Percentiles rank a stretch among this genome's conserved stretches.
These are phyloP conservation scores for Basidiobolus meristosporus DNA, from an alignment of 371 early-diverging fungal genomes.

Conservation along the genomic window DNA sequence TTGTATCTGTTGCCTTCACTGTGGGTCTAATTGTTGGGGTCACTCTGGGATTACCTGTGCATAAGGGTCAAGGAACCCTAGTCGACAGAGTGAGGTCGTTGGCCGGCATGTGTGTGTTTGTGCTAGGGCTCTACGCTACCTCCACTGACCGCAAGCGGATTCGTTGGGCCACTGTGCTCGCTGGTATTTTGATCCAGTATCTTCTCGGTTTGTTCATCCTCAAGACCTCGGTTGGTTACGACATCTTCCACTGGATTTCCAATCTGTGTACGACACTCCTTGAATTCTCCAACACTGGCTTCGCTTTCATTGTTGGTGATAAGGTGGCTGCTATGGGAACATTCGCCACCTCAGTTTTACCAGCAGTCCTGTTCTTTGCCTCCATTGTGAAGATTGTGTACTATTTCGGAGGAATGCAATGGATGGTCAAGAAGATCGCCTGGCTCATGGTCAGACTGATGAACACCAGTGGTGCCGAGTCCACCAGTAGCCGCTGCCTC, in stretches of 20 bases:
- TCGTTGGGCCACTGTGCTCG: conserved; percentile 56
- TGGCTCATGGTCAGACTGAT: conserved; percentile 43
- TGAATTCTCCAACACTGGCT: conserved; percentile 37
- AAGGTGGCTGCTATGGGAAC: conserved; percentile 11
- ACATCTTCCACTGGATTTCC: conserved; percentile 57
- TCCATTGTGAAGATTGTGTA: conserved; percentile 69
- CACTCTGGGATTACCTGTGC: no score
- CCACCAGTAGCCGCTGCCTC: conserved; percentile 76
- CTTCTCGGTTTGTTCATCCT: conserved; percentile 65
- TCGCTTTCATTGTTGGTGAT: conserved; percentile 44
- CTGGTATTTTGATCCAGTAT: conserved; percentile 58
- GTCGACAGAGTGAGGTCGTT: conserved; percentile 55
- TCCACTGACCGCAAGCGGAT: conserved; percentile 44
- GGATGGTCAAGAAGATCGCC: conserved; percentile 50
- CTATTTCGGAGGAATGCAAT: conserved; percentile 72
- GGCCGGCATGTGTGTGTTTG: conserved; percentile 45
- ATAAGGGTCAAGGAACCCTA: conserved; percentile 20
- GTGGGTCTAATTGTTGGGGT: no score
- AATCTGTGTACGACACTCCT: conserved; percentile 43
- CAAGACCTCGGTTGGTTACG: conserved; percentile 49
- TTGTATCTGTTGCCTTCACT: no score
- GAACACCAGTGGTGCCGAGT: conserved; percentile 72
- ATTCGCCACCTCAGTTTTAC: conserved; percentile 56
- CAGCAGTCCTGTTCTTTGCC: conserved; percentile 76
- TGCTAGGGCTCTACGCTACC: conserved; percentile 18